Conservation (phyloP, 1,284 basidiomycete species). For the Termitomyces sp. region DNA sequence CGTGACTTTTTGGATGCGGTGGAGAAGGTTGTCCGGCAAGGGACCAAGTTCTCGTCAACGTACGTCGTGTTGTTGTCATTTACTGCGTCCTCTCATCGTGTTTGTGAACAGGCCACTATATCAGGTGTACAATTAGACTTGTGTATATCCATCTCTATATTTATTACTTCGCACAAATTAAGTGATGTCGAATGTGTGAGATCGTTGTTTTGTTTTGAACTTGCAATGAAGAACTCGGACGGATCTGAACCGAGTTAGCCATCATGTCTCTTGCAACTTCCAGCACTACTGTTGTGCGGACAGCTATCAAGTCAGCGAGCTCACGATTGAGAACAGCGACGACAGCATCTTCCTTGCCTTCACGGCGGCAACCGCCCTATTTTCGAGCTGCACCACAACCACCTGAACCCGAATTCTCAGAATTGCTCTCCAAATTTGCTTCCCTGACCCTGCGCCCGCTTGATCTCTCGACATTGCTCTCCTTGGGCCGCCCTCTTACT, state of each 20-base stretch:
- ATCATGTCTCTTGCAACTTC: conserved; percentile 4
- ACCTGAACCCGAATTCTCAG: conserved; percentile 37
- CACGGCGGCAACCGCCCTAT: conserved; percentile 12
- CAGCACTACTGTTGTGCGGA: background rate
- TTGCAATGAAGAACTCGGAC: conserved; percentile 3
- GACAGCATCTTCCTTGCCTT: conserved; percentile 1
- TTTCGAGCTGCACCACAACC: conserved; percentile 31
- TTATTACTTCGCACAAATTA: conserved; percentile 2
- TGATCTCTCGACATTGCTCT: conserved; percentile 64
- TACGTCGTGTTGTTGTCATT: conserved; percentile 35
- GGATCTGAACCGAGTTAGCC: conserved; percentile 6
- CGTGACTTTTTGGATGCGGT: conserved; percentile 97
- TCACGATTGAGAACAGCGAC: conserved; percentile 8
- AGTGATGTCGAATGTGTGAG: background rate
- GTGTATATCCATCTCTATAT: conserved; percentile 2
- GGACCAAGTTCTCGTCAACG: conserved; percentile 91
- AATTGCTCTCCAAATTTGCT: conserved; percentile 51
- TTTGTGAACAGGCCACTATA: conserved; percentile 50
- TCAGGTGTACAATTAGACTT: conserved; percentile 67
- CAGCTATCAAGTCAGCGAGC: conserved; percentile 6
- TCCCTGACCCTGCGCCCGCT: conserved; percentile 53
- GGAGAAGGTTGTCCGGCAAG: conserved; percentile 97
- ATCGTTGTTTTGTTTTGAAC: background rate
- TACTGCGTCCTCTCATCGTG: conserved; percentile 14
- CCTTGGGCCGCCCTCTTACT: conserved; percentile 67